phyloP scores from a whole-genome alignment of 495 filamentous ascomycete genomes.

The Copromyces sp. region DNA sequence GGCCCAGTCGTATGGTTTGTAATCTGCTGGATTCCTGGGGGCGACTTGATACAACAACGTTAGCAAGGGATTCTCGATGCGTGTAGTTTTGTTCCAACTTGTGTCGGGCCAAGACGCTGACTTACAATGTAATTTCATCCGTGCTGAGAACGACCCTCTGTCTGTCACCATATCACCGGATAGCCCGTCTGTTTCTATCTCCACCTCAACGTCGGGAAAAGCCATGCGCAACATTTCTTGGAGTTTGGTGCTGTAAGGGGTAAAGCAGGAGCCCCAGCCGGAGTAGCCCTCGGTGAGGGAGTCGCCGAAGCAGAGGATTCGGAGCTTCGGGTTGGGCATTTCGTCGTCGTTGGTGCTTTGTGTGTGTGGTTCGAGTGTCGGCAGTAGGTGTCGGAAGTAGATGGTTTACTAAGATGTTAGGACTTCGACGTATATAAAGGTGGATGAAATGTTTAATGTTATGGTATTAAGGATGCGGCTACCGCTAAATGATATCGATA shows the following conservation, averaged over 20 bases:
- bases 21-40: not conserved
- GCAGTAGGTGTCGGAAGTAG: not conserved
- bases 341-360: not conserved
- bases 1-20: conserved; percentile 31
- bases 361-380: not conserved
- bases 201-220: conserved; percentile 25
- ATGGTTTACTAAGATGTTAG: not conserved
- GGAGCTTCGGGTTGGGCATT: conserved; percentile 22
- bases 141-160: conserved; percentile 28
- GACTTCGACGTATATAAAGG: not conserved
- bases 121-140: conserved; percentile 38
- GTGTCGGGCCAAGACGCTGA: not conserved
- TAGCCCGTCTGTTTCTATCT: conserved; percentile 31
- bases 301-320: conserved; percentile 56
- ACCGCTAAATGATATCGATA: not conserved
- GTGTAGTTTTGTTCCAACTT: not conserved
- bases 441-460: not conserved
- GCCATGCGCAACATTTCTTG: conserved; percentile 30
- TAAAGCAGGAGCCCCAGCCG: conserved; percentile 29
- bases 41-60: not conserved
- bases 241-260: conserved; percentile 41
- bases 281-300: conserved; percentile 51
- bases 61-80: not conserved
- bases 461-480: not conserved
- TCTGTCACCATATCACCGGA: conserved; percentile 41